phyloP scores from a whole-genome alignment of 495 filamentous ascomycete genomes.

The Aspergillus coremiiformis region DNA sequence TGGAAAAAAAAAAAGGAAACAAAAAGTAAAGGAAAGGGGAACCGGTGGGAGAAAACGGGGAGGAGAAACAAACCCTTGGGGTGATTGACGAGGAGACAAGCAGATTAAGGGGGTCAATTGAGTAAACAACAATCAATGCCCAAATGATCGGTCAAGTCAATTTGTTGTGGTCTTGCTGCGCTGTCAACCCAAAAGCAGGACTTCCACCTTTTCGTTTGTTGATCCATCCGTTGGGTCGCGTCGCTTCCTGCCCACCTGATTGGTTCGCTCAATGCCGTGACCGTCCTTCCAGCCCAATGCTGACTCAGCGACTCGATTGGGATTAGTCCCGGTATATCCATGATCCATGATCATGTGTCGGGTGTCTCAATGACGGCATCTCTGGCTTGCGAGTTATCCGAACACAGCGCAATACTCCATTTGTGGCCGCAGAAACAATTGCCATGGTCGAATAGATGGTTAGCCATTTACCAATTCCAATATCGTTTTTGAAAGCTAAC shows the following conservation, averaged over 20 bases:
- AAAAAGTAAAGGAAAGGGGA: slow-evolving; percentile 22
- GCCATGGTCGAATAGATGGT: no score
- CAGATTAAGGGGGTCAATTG: slow-evolving; percentile 13
- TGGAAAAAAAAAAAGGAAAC: slow-evolving; percentile 24
- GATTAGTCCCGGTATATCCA: slow-evolving; percentile 15
- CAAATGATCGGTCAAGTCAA: slow-evolving; percentile 16
- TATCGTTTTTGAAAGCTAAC: no score
- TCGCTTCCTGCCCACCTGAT: slow-evolving; percentile 22
- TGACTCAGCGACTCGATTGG: slow-evolving; percentile 20
- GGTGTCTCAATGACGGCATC: slow-evolving; percentile 10
- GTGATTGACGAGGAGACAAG: neutral
- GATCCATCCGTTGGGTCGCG: slow-evolving; percentile 38
- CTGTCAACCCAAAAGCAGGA: slow-evolving; percentile 17
- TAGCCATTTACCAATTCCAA: no score
- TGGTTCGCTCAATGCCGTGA: slow-evolving; percentile 17
- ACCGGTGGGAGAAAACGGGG: slow-evolving; percentile 9
- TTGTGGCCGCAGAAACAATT: no score
- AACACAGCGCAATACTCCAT: neutral
- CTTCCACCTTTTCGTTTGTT: slow-evolving; percentile 25
- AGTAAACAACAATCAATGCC: slow-evolving; percentile 8
- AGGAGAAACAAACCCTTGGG: slow-evolving; percentile 17
- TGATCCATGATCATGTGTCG: slow-evolving; percentile 8
- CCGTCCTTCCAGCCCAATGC: slow-evolving; percentile 12
- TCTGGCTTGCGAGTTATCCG: neutral
- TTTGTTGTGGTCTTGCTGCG: slow-evolving; percentile 17